phyloP scores from a whole-genome alignment of 1,284 basidiomycete species.

The Ustilago lituana region DNA sequence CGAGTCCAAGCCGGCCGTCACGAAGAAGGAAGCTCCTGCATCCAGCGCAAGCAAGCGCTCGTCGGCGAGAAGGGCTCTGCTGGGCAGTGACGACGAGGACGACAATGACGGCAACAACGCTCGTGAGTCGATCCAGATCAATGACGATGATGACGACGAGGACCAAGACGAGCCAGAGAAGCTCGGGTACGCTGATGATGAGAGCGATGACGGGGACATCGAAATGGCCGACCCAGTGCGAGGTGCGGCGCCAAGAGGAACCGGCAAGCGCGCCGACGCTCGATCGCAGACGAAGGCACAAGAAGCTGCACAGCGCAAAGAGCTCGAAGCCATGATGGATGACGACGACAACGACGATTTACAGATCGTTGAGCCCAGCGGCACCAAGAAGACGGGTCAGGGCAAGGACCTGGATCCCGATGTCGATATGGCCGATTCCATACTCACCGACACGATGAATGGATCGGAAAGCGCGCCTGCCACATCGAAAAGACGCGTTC shows the following conservation, averaged over 20 bases:
- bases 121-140: conserved; percentile 12
- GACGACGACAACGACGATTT: conserved; percentile 22
- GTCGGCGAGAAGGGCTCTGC: conserved; percentile 22
- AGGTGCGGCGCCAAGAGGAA: conserved; percentile 19
- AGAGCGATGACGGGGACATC: conserved; percentile 18
- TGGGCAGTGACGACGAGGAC: conserved; percentile 50
- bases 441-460: conserved; percentile 48
- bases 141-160: conserved; percentile 35
- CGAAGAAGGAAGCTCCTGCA: conserved; percentile 21
- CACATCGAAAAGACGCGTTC: conserved; percentile 36
- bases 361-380: conserved; percentile 30
- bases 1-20: conserved; percentile 18
- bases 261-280: conserved; percentile 41
- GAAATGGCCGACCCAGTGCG: conserved; percentile 13
- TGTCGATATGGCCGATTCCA: conserved; percentile 27
- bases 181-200: conserved; percentile 44
- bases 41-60: conserved; percentile 12
- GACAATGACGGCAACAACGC: conserved; percentile 23
- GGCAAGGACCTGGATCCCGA: conserved; percentile 39
- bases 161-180: conserved; percentile 39
- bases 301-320: conserved; percentile 32
- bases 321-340: conserved; percentile 53
- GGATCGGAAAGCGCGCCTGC: conserved; percentile 15
- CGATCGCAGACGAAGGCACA: conserved; percentile 27
- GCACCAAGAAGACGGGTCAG: conserved; percentile 16